These are phyloP conservation scores for Flaveria floridana DNA, from an alignment of 140 eudicot genomes.

Conservation along the genomic window DNA sequence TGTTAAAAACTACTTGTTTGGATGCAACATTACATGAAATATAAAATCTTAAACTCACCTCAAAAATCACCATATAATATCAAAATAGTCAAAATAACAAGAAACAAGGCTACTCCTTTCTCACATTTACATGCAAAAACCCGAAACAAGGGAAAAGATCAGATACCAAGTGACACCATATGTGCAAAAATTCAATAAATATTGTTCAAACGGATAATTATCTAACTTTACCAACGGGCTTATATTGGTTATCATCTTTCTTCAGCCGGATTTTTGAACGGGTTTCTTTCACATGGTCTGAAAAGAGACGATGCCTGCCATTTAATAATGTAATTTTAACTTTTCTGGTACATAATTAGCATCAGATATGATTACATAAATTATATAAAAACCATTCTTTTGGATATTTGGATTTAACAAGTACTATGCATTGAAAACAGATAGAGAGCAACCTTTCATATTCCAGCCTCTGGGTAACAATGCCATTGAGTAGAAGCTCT, in stretches of 20 bases:
- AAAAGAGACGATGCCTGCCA: conserved; percentile 73
- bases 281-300: conserved; percentile 58
- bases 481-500: conserved; percentile 86
- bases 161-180: background rate
- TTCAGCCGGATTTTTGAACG: conserved; percentile 63
- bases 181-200: conserved; percentile 1
- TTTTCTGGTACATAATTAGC: too few species aligned
- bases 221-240: conserved; percentile 42
- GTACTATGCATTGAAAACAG: background rate
- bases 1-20: too few species aligned
- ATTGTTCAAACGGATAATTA: conserved; percentile 5
- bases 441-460: conserved; percentile 57
- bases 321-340: background rate
- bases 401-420: background rate
- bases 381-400: background rate
- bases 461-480: conserved; percentile 83
- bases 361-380: background rate
- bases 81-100: background rate
- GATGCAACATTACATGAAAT: too few species aligned
- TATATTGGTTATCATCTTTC: conserved; percentile 37
- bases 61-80: background rate
- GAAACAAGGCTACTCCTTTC: background rate
- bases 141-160: background rate
- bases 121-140: conserved; percentile 29
- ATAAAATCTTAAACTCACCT: background rate